A percentile compares a stretch with the other conserved stretches of the same genome.
Evolutionary conservation across 2,329 filamentous ascomycete species (phyloP).

Genomic region (Colletotrichum ledebouriae): DNA sequence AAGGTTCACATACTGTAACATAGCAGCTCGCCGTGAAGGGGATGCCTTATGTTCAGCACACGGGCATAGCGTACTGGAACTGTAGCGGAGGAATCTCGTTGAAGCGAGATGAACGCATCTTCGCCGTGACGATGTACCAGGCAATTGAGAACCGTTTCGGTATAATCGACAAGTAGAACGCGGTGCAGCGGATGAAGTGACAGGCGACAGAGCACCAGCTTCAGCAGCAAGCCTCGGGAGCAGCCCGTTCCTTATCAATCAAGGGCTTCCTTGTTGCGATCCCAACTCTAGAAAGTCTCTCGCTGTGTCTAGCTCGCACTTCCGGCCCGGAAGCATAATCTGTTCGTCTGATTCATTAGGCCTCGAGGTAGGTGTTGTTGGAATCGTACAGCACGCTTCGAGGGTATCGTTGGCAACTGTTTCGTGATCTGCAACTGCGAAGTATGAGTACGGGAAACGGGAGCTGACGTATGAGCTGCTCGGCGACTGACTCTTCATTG

Average conservation of each 20-base stretch:
- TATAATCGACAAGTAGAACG: too few relatives aligned
- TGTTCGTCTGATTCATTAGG: slow-evolving; percentile 4
- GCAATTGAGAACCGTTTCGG: too few relatives aligned
- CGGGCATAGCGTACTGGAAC: neutral
- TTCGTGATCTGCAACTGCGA: slow-evolving; percentile 3
- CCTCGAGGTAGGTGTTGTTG: neutral
- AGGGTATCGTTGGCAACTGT: neutral
- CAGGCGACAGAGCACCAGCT: too few relatives aligned
- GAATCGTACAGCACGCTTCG: neutral
- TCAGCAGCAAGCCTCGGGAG: too few relatives aligned
- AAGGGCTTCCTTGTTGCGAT: neutral
- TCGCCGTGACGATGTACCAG: too few relatives aligned
- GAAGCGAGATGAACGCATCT: too few relatives aligned
- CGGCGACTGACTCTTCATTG: slow-evolving; percentile 3
- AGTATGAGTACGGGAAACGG: slow-evolving; percentile 20
- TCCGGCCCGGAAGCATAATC: neutral
- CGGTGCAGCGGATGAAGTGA: too few relatives aligned
- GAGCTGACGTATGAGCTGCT: neutral
- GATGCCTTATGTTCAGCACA: too few relatives aligned
- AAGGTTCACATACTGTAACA: slow-evolving; percentile 21
- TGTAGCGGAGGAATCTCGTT: too few relatives aligned
- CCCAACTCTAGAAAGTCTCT: neutral
- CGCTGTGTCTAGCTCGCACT: neutral
- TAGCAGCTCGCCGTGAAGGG: neutral
- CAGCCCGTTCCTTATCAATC: neutral